Evolutionary conservation across 225 moss, liverwort and hornwort genomes (phyloP), one percentile per base, ranked within the genome.

Genomic region (Anthoceros angustus): DNA sequence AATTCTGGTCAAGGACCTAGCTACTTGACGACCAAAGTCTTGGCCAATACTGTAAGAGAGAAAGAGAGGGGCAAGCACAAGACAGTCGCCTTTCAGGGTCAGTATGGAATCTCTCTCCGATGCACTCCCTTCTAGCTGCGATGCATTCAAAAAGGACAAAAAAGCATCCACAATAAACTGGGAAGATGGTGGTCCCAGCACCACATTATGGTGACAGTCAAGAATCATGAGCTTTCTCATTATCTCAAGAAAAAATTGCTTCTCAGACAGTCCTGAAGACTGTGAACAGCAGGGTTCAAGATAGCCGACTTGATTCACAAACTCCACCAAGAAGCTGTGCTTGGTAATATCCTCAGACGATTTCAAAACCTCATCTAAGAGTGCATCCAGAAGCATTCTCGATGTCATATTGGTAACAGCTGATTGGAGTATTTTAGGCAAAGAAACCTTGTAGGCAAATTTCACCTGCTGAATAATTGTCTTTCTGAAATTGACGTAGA

Each of bases 401-500:
- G 87, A 77, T 49, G 84, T 80, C 39, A 72, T 75, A 21, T 80
- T 93, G 42, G 61, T 73, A 46, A 69, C 76, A 68, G 84, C 78
- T 38, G 83, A 77, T 55, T 73, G 69, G 9, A 90, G 74, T 65
- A 93, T 72, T 42, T 68, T 66, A 32, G 72, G 45, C 61, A 82
- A 74, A 73, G 86, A 87, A 12, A 79, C 80, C 15, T 76, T 82
- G 50, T 86, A 93, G 39, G 76, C 74, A 42, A 89, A 90, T 66
- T 86, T 87, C 21, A 90, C 76, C 67, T 82, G 84, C 66, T 77
- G 86, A 61, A 93, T 78, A 69, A 93, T 87, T 20, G 80, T 66
- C 63, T 73, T 78, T 64, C 90, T 84, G 66, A 93, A 93, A 68
- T 93, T 93, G 78, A 87, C 71, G 64, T 93, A 93, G 77, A 93